Evolutionary conservation across 139 green algal genomes (phyloP).

Genomic region (Closterium sp.): DNA sequence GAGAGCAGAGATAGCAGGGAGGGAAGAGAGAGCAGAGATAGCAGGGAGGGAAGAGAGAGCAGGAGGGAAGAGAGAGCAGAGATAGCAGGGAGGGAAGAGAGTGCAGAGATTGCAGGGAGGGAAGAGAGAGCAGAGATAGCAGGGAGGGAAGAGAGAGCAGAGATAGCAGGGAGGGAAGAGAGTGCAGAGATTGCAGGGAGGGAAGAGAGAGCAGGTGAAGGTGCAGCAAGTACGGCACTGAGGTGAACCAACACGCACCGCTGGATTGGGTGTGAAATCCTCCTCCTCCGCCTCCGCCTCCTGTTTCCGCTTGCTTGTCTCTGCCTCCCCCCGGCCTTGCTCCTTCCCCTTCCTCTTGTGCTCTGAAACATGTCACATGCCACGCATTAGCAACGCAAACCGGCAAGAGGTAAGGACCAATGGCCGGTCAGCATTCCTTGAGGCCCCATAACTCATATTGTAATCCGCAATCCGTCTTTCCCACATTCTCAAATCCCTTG

Average conservation of each 20-base stretch:
- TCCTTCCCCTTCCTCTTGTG: constrained; percentile 25
- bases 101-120: not conserved
- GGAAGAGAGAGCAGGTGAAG: too few species aligned
- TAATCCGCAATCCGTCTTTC: too few species aligned
- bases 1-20: too few species aligned
- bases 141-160: not conserved
- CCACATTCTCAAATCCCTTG: not conserved
- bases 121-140: not conserved
- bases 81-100: not conserved
- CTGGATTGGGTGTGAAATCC: not conserved
- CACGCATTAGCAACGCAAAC: too few species aligned
- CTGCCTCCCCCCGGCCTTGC: not conserved
- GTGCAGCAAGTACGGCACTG: too few species aligned
- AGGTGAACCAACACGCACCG: too few species aligned
- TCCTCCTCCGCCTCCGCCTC: not conserved
- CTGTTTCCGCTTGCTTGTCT: not conserved
- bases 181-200: not conserved
- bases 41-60: not conserved
- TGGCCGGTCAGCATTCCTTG: too few species aligned
- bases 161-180: not conserved
- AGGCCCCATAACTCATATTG: too few species aligned
- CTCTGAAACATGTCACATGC: not conserved
- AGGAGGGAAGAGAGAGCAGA: not conserved
- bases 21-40: not conserved
- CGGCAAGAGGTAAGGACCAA: too few species aligned